phyloP scores from a whole-genome alignment of 208 protist species.

The Naegleria gruberi region DNA sequence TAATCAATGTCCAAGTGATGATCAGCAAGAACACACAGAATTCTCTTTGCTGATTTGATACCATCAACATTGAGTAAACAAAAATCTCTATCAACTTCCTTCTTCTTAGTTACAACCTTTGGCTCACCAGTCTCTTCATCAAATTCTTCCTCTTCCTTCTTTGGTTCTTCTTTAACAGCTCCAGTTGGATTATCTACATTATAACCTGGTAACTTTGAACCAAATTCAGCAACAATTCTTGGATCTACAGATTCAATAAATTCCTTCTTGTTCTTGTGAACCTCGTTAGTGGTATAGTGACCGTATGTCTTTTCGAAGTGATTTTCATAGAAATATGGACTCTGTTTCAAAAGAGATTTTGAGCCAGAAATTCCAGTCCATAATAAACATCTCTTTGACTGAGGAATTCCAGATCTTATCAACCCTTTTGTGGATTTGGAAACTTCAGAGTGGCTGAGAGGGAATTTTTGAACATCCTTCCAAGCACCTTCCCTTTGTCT shows the following conservation, averaged over 20 bases:
- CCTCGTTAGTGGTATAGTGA: neutral
- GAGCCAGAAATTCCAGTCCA: neutral
- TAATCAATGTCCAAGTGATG: neutral
- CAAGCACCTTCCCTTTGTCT: neutral
- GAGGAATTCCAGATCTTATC: constrained; percentile 3
- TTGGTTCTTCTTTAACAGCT: neutral
- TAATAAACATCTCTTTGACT: neutral
- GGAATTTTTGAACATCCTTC: neutral
- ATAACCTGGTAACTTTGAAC: neutral
- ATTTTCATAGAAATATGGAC: neutral
- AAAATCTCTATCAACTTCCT: neutral
- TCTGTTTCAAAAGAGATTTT: neutral
- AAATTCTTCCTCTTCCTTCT: neutral
- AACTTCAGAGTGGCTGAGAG: neutral
- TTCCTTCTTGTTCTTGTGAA: neutral
- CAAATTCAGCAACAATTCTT: constrained; percentile 7
- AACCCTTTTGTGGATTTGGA: neutral
- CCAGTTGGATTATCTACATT: neutral
- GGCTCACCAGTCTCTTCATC: neutral
- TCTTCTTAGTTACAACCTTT: neutral
- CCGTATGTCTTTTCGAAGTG: neutral
- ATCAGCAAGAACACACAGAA: constrained; percentile 2
- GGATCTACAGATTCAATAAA: neutral
- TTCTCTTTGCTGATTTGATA: neutral
- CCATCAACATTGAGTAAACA: neutral